phyloP scores from a whole-genome alignment of 2,329 filamentous ascomycete species.

The Amesomyces nigricolor region DNA sequence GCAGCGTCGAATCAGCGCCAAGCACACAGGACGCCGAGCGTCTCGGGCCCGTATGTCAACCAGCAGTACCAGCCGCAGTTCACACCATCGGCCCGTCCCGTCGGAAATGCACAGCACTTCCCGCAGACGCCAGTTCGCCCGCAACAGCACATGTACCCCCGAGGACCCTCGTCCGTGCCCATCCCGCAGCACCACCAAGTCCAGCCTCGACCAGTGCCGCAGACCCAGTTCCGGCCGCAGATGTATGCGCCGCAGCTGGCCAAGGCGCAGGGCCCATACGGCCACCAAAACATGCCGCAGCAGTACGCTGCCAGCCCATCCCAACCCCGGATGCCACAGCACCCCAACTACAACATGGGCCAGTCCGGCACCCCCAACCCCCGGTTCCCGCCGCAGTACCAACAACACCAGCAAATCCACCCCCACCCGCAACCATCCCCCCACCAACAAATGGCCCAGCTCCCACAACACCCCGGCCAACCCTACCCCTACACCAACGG shows the following conservation, averaged over 20 bases:
- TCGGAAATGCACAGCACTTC: slow-evolving; percentile 35
- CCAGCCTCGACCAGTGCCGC: slow-evolving; percentile 30
- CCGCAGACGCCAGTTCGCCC: slow-evolving; percentile 38
- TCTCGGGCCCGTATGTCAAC: slow-evolving; percentile 36
- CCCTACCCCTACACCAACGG: slow-evolving; percentile 42
- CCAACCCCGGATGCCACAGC: slow-evolving; percentile 41
- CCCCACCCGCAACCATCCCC: slow-evolving; percentile 32
- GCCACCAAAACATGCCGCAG: slow-evolving; percentile 43
- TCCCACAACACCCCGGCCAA: slow-evolving; percentile 27
- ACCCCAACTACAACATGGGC: slow-evolving; percentile 36
- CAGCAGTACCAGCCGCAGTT: slow-evolving; percentile 46
- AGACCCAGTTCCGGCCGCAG: slow-evolving; percentile 44
- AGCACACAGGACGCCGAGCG: slow-evolving; percentile 33
- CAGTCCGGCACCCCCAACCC: slow-evolving; percentile 40
- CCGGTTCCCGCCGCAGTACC: slow-evolving; percentile 33
- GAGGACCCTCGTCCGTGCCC: slow-evolving; percentile 37
- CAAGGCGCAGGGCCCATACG: slow-evolving; percentile 48
- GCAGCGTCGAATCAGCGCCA: slow-evolving; percentile 30
- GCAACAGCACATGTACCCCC: slow-evolving; percentile 34
- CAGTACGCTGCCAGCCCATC: slow-evolving; percentile 40
- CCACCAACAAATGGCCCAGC: slow-evolving; percentile 22
- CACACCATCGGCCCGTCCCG: slow-evolving; percentile 42
- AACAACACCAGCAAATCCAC: slow-evolving; percentile 28
- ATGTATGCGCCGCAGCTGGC: slow-evolving; percentile 48
- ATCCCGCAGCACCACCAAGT: slow-evolving; percentile 38